Evolutionary conservation across 2,329 filamentous ascomycete genomes (phyloP).

Genomic region (Nemania sp.): DNA sequence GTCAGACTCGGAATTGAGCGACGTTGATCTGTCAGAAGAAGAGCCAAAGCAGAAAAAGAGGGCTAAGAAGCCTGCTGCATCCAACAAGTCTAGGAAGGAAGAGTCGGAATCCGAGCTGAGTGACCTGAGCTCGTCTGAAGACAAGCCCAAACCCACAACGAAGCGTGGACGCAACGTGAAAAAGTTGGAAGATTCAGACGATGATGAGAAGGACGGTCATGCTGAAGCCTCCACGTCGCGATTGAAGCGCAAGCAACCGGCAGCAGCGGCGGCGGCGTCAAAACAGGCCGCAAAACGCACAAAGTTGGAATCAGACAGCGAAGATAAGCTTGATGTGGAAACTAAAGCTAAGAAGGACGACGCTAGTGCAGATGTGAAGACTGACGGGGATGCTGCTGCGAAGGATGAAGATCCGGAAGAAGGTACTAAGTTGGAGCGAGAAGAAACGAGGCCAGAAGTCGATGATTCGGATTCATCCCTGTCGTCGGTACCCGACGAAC

Average conservation of each 20-base stretch:
- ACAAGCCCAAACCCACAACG: constrained; percentile 33
- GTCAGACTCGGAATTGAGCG: constrained; percentile 31
- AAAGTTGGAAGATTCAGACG: constrained; percentile 38
- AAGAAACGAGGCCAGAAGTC: constrained; percentile 29
- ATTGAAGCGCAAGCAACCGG: constrained; percentile 36
- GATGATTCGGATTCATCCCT: constrained; percentile 54
- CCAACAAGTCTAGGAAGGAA: constrained; percentile 31
- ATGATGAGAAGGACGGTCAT: constrained; percentile 36
- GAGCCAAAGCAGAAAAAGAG: constrained; percentile 28
- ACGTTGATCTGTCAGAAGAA: constrained; percentile 32
- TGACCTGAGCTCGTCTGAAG: constrained; percentile 36
- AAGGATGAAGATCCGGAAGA: constrained; percentile 43
- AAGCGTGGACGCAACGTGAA: constrained; percentile 35
- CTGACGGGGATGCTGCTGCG: constrained; percentile 18
- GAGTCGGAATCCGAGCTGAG: constrained; percentile 31
- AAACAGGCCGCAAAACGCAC: constrained; percentile 31
- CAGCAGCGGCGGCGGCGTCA: constrained; percentile 26
- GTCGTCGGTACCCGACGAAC: constrained; percentile 79
- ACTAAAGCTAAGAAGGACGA: constrained; percentile 23
- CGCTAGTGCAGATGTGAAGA: constrained; percentile 19
- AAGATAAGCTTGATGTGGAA: constrained; percentile 28
- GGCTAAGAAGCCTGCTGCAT: constrained; percentile 21
- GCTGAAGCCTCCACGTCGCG: constrained; percentile 22
- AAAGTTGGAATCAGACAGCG: constrained; percentile 37
- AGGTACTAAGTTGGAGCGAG: constrained; percentile 46